Evolutionary conservation across 1,139 yeast genomes (phyloP).

Genomic region (Geotrichum citri-aurantii): DNA sequence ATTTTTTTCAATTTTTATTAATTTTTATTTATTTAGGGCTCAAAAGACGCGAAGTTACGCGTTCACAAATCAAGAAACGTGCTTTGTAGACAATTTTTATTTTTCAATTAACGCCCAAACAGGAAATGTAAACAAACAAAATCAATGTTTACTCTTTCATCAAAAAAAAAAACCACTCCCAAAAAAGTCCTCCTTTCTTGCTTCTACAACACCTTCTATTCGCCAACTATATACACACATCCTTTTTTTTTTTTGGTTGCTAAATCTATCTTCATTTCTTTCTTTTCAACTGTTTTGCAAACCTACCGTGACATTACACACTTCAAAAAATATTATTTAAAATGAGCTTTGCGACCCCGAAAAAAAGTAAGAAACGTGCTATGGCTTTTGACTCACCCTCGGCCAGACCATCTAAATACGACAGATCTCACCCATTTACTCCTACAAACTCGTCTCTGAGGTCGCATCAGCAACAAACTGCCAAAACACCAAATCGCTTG

Average conservation of each 20-base stretch:
- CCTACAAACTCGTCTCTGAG: constrained; percentile 11
- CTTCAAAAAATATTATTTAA: not conserved
- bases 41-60: constrained; percentile 9
- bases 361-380: constrained; percentile 25
- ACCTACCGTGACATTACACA: not conserved
- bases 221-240: no score
- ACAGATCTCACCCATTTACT: constrained; percentile 17
- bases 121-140: not conserved
- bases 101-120: not conserved
- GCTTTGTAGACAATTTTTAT: constrained; percentile 9
- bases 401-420: constrained; percentile 21
- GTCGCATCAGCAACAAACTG: constrained; percentile 11
- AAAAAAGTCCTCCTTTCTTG: not conserved
- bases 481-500: constrained; percentile 9
- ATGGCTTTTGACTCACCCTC: constrained; percentile 26
- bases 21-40: no score
- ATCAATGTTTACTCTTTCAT: not conserved
- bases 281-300: no score
- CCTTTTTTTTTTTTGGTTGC: no score
- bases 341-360: constrained; percentile 30
- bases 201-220: not conserved
- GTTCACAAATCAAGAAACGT: no score
- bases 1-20: no score
- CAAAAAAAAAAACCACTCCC: not conserved
- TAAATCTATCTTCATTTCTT: not conserved